phyloP scores from a whole-genome alignment of 805 yeast genomes.

The Ogataea philodendri region DNA sequence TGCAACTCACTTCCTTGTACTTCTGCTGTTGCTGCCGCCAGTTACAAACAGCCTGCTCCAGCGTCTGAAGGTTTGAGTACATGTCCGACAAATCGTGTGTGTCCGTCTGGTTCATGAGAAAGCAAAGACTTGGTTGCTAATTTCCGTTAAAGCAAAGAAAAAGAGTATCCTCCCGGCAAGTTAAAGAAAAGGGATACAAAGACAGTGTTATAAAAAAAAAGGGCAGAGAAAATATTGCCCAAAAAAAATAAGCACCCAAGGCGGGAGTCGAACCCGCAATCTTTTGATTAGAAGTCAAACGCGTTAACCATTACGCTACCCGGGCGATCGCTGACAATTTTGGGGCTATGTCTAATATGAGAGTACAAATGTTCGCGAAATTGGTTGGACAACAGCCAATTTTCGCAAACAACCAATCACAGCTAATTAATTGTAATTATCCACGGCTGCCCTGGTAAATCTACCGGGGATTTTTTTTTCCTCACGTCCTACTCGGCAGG shows the following conservation, averaged over 20 bases:
- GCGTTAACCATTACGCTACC: slow-evolving; percentile 68
- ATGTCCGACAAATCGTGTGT: slow-evolving; percentile 9
- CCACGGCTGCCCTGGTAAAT: slow-evolving; percentile 4
- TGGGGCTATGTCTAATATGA: neutral
- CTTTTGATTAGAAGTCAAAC: slow-evolving; percentile 66
- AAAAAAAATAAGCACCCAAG: slow-evolving; percentile 34
- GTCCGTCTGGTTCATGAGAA: neutral
- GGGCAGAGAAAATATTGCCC: neutral
- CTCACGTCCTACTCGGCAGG: slow-evolving; percentile 6
- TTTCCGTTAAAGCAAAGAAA: neutral
- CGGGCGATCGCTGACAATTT: slow-evolving; percentile 36
- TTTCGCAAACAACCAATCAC: slow-evolving; percentile 7
- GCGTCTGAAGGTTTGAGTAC: slow-evolving; percentile 10
- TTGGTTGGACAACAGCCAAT: neutral
- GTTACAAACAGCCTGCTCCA: slow-evolving; percentile 12
- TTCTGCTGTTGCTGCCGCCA: slow-evolving; percentile 11
- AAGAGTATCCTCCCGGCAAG: neutral
- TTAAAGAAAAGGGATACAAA: neutral
- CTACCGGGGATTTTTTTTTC: slow-evolving; percentile 11
- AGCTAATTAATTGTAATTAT: slow-evolving; percentile 11
- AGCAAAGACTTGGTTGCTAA: neutral
- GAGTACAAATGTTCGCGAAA: neutral
- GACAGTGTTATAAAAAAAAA: slow-evolving; percentile 2
- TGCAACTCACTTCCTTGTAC: slow-evolving; percentile 6
- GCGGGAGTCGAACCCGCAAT: slow-evolving; percentile 64